Evolutionary conservation across 2,329 filamentous ascomycete genomes (phyloP), one percentile per base, ranked within the genome.

Genomic region (Xylariaceae sp.): DNA sequence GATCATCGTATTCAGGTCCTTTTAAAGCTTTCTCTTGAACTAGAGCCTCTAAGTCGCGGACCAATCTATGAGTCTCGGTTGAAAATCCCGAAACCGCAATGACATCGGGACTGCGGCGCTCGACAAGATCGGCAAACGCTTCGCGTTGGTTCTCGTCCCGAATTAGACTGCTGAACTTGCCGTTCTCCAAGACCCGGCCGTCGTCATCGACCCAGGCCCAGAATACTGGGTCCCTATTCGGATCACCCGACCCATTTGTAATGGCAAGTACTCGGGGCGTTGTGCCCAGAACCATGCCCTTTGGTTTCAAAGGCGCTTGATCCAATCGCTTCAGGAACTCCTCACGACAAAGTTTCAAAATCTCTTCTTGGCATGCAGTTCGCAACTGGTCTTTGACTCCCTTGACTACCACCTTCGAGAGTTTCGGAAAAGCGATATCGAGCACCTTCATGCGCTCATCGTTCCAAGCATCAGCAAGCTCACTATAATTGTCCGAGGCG

Each of bases 181-280:
- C 90, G 56, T 93, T 86, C 64, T 97, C 93, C 22, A 92, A 70
- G 19, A 95, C 85, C 27, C 89, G 82, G 7, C 92, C 91, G 58
- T 95, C 88, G 63, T 97, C 92, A 59, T 95, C 90, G 14, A 97
- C 83, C 74, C 88, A 97, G 1, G 89, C 85, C 88, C 90, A 97
- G 67, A 83, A 86, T 35, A 95, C 80, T 2, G 89, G 86, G 54
- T 96, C 92, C 32, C 89, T 81, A 44, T 68, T 70, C 14, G 77
- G 71, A 55, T 86, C 82, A 12, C 87, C 88, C 65, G 84, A 83
- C 43, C 93, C 93, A 57, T 91, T 94, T 3, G 91, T 92, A 19
- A 98, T 69, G 4, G 91, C 82, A 38, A 98, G 77, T 5, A 96
- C 89, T 23, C 92, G 85, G 37, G 93, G 91, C 6, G 85, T 79